phyloP scores from a whole-genome alignment of 225 moss, liverwort and hornwort genomes.

The Polytrichum formosum region DNA sequence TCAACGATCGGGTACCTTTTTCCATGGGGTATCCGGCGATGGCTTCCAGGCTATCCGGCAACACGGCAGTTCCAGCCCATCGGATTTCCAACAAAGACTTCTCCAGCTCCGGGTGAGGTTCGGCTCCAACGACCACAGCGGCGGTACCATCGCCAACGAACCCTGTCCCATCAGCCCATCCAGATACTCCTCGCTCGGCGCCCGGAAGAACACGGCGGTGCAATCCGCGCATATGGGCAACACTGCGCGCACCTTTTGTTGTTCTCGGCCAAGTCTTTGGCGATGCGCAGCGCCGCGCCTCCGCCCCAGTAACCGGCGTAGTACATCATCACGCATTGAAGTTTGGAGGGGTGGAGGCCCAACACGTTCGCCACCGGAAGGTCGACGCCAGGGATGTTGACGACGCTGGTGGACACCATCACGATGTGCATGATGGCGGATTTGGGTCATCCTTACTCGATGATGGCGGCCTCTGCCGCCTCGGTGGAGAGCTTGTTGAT shows the following conservation, averaged over 20 bases:
- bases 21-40: constrained; percentile 46
- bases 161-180: constrained; percentile 57
- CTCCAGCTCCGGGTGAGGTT: constrained; percentile 24
- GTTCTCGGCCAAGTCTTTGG: constrained; percentile 37
- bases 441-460: constrained; percentile 49
- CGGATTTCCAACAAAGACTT: constrained; percentile 42
- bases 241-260: not conserved
- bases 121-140: constrained; percentile 45
- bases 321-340: constrained; percentile 4
- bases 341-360: constrained; percentile 2
- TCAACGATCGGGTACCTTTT: constrained; percentile 23
- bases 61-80: constrained; percentile 39
- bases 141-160: constrained; percentile 47
- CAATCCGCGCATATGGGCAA: not conserved
- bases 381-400: constrained; percentile 47
- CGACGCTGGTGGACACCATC: constrained; percentile 48
- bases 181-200: constrained; percentile 47
- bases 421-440: constrained; percentile 49
- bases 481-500: constrained; percentile 46
- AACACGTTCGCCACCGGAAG: not conserved
- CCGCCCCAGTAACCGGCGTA: constrained; percentile 36
- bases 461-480: constrained; percentile 26
- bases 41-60: constrained; percentile 50
- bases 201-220: constrained; percentile 47
- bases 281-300: constrained; percentile 31